These are phyloP conservation scores for Rhypophila decipiens DNA, from an alignment of 495 filamentous ascomycete species.

Conservation along the genomic window DNA sequence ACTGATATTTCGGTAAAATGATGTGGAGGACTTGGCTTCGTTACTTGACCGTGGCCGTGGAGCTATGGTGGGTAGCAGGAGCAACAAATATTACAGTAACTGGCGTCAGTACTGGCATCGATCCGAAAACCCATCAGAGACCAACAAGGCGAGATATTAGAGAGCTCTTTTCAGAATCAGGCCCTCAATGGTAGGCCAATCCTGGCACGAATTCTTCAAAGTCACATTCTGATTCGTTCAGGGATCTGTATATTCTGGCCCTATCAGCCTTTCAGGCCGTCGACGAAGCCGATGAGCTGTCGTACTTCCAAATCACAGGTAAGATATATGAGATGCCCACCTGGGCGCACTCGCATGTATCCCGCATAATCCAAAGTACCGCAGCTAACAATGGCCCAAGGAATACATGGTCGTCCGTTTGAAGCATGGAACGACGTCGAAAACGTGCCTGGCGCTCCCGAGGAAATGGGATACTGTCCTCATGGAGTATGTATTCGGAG, in stretches of 20 bases:
- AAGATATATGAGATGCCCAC: no score
- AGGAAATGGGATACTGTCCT: conserved; percentile 40
- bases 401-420: conserved; percentile 47
- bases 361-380: no score
- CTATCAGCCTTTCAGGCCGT: conserved; percentile 33
- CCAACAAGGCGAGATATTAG: conserved; percentile 35
- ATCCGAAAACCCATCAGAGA: conserved; percentile 23
- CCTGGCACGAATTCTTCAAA: conserved; percentile 7
- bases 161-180: conserved; percentile 25
- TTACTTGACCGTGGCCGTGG: not conserved
- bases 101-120: conserved; percentile 31
- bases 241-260: conserved; percentile 42
- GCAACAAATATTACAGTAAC: conserved; percentile 23
- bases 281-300: conserved; percentile 35
- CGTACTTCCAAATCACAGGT: conserved; percentile 46
- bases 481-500: conserved; percentile 32
- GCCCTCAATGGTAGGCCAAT: conserved; percentile 31
- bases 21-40: not conserved
- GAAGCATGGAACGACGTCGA: conserved; percentile 40
- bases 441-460: conserved; percentile 24
- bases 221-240: conserved; percentile 15
- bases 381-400: no score
- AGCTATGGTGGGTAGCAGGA: not conserved
- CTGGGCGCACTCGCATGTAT: no score
- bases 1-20: not conserved